Percentiles rank a stretch among this genome's conserved stretches.
Evolutionary conservation across 2,329 filamentous ascomycete genomes (phyloP).

Genomic region (Rasamsonia emersonii): DNA sequence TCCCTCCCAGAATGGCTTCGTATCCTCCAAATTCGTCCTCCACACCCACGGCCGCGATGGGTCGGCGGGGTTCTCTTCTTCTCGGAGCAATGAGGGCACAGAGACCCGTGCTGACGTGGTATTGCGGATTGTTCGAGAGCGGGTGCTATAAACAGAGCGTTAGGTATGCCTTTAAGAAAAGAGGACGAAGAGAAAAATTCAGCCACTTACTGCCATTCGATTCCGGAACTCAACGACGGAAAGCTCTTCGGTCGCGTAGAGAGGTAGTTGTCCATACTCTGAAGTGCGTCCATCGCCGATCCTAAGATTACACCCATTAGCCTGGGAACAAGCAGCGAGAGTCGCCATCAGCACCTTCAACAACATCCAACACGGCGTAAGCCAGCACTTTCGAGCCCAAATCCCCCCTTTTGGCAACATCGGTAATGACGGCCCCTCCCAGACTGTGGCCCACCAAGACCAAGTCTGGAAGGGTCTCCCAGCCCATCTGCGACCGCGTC

Average conservation of each 20-base stretch:
- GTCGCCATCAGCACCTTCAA: constrained; percentile 53
- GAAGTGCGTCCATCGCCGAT: constrained; percentile 86
- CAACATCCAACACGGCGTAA: constrained; percentile 86
- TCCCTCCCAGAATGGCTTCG: constrained; percentile 84
- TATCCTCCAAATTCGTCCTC: constrained; percentile 74
- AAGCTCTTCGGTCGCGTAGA: constrained; percentile 73
- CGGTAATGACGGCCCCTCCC: constrained; percentile 82
- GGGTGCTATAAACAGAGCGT: constrained; percentile 40
- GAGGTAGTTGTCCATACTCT: constrained; percentile 89
- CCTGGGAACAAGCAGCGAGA: not conserved
- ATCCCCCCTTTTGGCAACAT: constrained; percentile 61
- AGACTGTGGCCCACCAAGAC: constrained; percentile 87
- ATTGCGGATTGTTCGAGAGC: constrained; percentile 79
- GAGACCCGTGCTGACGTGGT: constrained; percentile 74
- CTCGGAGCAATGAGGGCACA: constrained; percentile 67
- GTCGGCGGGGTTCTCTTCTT: constrained; percentile 29
- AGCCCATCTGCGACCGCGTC: constrained; percentile 60
- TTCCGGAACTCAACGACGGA: constrained; percentile 64
- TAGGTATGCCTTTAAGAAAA: not conserved
- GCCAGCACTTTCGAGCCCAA: constrained; percentile 65
- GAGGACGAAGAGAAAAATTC: not conserved
- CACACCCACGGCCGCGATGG: constrained; percentile 60
- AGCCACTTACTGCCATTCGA: constrained; percentile 71
- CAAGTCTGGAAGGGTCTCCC: constrained; percentile 63
- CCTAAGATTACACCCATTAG: constrained; percentile 33